phyloP scores from a whole-genome alignment of 306 rosid genomes.

The Glycine tomentella region DNA sequence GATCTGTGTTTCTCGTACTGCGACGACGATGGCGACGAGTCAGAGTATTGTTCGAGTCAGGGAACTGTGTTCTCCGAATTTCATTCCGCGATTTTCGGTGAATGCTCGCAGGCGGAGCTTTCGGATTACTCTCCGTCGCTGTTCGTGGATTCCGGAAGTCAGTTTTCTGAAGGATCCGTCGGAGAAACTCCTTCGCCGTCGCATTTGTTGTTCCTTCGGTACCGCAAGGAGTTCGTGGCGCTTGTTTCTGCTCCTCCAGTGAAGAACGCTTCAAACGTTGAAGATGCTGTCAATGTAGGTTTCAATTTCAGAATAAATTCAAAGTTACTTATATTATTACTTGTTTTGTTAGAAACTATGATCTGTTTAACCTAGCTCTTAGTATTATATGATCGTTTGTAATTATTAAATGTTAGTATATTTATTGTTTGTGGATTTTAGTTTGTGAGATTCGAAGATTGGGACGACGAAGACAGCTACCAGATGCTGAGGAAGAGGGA shows the following conservation, averaged over 20 bases:
- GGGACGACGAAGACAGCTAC: constrained; percentile 81
- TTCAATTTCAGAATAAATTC: constrained; percentile 1
- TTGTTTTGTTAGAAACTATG: neutral
- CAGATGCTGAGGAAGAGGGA: constrained; percentile 73
- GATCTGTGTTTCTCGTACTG: constrained; percentile 55
- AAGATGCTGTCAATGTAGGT: constrained; percentile 56
- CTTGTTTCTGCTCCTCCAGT: constrained; percentile 42
- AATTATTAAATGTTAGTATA: too few species aligned
- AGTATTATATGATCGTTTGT: too few species aligned
- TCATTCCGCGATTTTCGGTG: constrained; percentile 59
- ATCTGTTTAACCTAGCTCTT: neutral
- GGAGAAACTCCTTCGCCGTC: constrained; percentile 77
- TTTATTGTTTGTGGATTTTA: constrained; percentile 32
- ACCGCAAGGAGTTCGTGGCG: constrained; percentile 60
- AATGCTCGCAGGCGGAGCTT: constrained; percentile 58
- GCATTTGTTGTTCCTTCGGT: constrained; percentile 61
- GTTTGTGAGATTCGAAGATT: constrained; percentile 64
- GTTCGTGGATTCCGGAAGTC: constrained; percentile 79
- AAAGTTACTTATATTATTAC: neutral
- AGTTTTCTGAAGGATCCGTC: constrained; percentile 74
- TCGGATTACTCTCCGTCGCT: constrained; percentile 72
- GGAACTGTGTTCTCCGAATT: constrained; percentile 62
- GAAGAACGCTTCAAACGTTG: constrained; percentile 21
- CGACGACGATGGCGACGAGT: too few species aligned
- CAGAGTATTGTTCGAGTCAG: constrained; percentile 63